Conservation (phyloP, 2,329 filamentous ascomycete genomes). For the Zasmidium cellare region DNA sequence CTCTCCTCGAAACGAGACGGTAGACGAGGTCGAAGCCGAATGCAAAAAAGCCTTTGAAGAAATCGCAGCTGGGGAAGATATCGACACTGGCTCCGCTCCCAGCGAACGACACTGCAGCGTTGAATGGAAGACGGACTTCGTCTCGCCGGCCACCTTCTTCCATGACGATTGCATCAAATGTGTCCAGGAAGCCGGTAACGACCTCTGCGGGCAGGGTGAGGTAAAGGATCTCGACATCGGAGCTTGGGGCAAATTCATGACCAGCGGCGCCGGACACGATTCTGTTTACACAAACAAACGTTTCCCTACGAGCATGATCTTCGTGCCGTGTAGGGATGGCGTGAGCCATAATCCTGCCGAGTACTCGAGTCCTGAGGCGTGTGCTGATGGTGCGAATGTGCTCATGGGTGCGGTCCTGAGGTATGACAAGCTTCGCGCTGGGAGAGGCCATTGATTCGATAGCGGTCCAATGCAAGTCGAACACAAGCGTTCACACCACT, state of each 20-base stretch:
- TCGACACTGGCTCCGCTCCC: conserved; percentile 47
- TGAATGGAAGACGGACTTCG: conserved; percentile 62
- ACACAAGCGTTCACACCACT: no score
- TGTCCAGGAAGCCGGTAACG: conserved; percentile 60
- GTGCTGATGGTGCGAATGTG: conserved; percentile 50
- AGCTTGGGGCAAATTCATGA: conserved; percentile 51
- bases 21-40: conserved; percentile 58
- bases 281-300: conserved; percentile 46
- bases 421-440: conserved; percentile 43
- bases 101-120: conserved; percentile 47
- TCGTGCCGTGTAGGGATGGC: conserved; percentile 49
- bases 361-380: conserved; percentile 48
- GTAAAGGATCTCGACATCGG: conserved; percentile 37
- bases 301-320: conserved; percentile 51
- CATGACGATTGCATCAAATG: conserved; percentile 66
- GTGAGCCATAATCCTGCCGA: conserved; percentile 51
- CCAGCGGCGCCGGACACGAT: conserved; percentile 66
- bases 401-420: conserved; percentile 52
- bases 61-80: conserved; percentile 59
- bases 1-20: conserved; percentile 55
- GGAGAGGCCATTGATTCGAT: not conserved
- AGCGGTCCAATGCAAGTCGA: not conserved
- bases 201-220: conserved; percentile 55
- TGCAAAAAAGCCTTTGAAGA: conserved; percentile 59
- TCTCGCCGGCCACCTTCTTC: conserved; percentile 64